Evolutionary conservation across 257 asterid genomes (phyloP).

Genomic region (Jaltomata sinuosa): DNA sequence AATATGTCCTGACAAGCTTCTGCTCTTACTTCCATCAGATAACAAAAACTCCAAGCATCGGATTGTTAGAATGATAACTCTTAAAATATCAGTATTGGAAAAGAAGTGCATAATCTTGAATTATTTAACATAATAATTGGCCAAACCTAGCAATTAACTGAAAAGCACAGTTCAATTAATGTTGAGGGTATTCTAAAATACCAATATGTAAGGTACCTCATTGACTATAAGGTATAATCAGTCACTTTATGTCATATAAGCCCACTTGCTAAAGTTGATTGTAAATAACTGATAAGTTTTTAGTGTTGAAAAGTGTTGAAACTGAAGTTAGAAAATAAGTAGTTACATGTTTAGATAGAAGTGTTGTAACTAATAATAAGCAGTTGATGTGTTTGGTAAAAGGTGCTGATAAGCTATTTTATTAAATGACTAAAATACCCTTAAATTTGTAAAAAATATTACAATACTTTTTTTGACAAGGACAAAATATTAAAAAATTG

Average conservation of each 20-base stretch:
- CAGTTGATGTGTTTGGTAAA: not conserved
- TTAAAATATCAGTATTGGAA: not conserved
- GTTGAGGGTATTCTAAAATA: not conserved
- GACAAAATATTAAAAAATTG: not conserved
- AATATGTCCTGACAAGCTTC: not conserved
- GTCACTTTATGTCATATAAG: not conserved
- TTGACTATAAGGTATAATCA: not conserved
- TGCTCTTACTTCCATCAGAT: not conserved
- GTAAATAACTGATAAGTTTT: not conserved
- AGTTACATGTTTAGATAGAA: not conserved
- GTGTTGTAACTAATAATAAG: not conserved
- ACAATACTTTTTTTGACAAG: no score
- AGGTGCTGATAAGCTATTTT: not conserved
- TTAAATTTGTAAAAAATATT: not conserved
- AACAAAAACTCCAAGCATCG: not conserved
- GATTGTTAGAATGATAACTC: not conserved
- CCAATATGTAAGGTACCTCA: not conserved
- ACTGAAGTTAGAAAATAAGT: not conserved
- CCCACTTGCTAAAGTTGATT: not conserved
- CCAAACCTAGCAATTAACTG: not conserved
- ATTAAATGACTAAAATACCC: not conserved
- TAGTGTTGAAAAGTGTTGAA: not conserved
- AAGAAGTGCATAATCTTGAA: not conserved
- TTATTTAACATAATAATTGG: not conserved
- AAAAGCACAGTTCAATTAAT: not conserved